Evolutionary conservation across 148 eudicot genomes (phyloP).

Genomic region (Cornus florida): DNA sequence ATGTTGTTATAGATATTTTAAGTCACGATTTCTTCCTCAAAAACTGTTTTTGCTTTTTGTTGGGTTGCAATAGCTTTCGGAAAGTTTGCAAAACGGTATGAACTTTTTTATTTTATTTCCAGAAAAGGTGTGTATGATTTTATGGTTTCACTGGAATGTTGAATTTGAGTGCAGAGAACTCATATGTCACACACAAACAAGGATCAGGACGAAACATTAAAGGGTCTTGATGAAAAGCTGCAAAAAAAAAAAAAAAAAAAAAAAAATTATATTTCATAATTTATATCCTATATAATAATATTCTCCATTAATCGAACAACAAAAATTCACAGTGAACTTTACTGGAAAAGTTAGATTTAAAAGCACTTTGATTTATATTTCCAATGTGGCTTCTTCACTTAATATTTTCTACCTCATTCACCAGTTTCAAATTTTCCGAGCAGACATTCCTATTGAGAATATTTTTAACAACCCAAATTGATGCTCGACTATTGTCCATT

Average conservation of each 20-base stretch:
- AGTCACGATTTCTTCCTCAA: background rate
- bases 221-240: background rate
- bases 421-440: too few species aligned
- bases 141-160: background rate
- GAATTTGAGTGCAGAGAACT: background rate
- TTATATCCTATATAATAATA: background rate
- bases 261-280: too few species aligned
- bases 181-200: background rate
- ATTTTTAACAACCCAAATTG: background rate
- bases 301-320: background rate
- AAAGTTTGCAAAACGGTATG: background rate
- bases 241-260: too few species aligned
- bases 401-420: too few species aligned
- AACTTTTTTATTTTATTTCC: too few species aligned
- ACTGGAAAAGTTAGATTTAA: background rate
- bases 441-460: too few species aligned
- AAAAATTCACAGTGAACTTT: background rate
- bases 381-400: too few species aligned
- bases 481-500: too few species aligned
- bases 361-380: background rate
- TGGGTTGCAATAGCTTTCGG: background rate
- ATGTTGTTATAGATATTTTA: background rate
- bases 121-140: background rate
- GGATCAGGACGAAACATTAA: too few species aligned
- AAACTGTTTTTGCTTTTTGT: background rate